A percentile compares a stretch with the other conserved stretches of the same genome.
These are phyloP conservation scores for Exophiala sp. DNA, from an alignment of 2,329 filamentous ascomycete species.

Conservation along the genomic window DNA sequence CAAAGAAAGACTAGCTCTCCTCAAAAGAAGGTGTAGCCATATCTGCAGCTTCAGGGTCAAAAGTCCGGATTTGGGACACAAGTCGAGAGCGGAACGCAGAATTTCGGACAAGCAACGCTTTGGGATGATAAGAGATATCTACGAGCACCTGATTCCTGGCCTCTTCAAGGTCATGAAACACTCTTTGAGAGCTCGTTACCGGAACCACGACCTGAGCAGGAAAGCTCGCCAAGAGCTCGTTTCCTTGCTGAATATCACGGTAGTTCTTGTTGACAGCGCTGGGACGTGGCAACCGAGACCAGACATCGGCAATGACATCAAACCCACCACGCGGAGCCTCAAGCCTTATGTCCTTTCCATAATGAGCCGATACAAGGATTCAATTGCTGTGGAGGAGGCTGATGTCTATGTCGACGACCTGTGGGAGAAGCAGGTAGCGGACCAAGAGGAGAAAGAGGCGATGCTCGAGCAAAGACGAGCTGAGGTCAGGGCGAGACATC, in stretches of 20 bases:
- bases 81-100: slow-evolving; percentile 2
- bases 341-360: slow-evolving; percentile 10
- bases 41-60: not conserved
- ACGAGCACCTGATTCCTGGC: slow-evolving; percentile 21
- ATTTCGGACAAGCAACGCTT: not conserved
- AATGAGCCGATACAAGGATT: slow-evolving; percentile 1
- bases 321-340: slow-evolving; percentile 18
- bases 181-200: slow-evolving; percentile 15
- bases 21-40: slow-evolving; percentile 9
- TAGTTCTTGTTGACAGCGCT: slow-evolving; percentile 3
- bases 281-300: slow-evolving; percentile 16
- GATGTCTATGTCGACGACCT: slow-evolving; percentile 5
- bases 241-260: slow-evolving; percentile 9
- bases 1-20: not conserved
- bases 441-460: not conserved
- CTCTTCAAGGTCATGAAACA: slow-evolving; percentile 14
- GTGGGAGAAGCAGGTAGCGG: slow-evolving; percentile 1
- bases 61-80: not conserved
- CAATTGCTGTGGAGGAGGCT: not conserved
- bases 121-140: slow-evolving; percentile 20
- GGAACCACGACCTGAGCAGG: slow-evolving; percentile 2
- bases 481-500: not conserved
- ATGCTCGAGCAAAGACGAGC: slow-evolving; percentile 1
- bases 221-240: slow-evolving; percentile 12
- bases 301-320: slow-evolving; percentile 9